These are phyloP conservation scores for Pythium scleroteichum DNA, from an alignment of 352 stramenopile genomes.

Conservation along the genomic window DNA sequence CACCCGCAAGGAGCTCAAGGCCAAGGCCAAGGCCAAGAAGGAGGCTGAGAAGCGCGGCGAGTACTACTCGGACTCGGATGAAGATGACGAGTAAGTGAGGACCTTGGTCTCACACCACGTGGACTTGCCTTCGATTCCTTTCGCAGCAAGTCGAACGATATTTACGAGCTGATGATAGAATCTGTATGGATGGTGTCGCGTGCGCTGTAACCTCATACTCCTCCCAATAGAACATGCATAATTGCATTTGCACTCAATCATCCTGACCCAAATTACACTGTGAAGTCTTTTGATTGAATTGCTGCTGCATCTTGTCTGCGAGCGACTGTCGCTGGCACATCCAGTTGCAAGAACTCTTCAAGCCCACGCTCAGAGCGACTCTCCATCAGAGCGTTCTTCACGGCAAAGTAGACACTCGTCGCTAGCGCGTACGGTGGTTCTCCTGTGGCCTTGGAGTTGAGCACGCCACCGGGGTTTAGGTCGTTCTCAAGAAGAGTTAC, in stretches of 20 bases:
- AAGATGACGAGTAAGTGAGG: slow-evolving; percentile 47
- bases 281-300: slow-evolving; percentile 31
- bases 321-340: slow-evolving; percentile 46
- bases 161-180: slow-evolving; percentile 37
- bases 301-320: slow-evolving; percentile 38
- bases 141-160: slow-evolving; percentile 30
- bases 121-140: slow-evolving; percentile 31
- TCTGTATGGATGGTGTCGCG: slow-evolving; percentile 32
- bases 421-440: slow-evolving; percentile 47
- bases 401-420: slow-evolving; percentile 44
- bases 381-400: slow-evolving; percentile 38
- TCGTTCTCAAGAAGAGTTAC: slow-evolving; percentile 46
- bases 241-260: slow-evolving; percentile 3
- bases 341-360: slow-evolving; percentile 38
- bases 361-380: slow-evolving; percentile 36
- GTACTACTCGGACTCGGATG: slow-evolving; percentile 77
- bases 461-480: slow-evolving; percentile 30
- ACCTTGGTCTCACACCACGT: slow-evolving; percentile 23
- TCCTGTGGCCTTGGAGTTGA: slow-evolving; percentile 50
- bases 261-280: slow-evolving; percentile 18
- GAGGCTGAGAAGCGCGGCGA: slow-evolving; percentile 83
- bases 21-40: slow-evolving; percentile 87
- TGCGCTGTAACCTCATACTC: slow-evolving; percentile 28
- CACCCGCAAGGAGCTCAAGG: slow-evolving; percentile 89
- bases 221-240: slow-evolving; percentile 25